Percentiles rank a stretch among this genome's conserved stretches.
These are phyloP conservation scores for Fonsecaea nubica DNA, from an alignment of 2,329 filamentous ascomycete species.

Conservation along the genomic window DNA sequence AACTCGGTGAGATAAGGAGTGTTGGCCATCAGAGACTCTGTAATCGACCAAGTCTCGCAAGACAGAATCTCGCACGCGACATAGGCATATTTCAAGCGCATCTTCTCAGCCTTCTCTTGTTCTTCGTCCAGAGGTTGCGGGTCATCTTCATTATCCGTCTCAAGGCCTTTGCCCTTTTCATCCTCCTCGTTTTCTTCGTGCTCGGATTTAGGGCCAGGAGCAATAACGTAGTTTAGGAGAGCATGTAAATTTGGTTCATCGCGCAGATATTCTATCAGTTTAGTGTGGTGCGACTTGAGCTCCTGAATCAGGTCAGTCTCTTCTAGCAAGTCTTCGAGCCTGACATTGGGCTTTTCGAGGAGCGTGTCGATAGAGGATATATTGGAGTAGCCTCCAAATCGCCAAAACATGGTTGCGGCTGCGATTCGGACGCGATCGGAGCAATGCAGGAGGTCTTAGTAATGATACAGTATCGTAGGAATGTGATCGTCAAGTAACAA, in stretches of 20 bases:
- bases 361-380: slow-evolving; percentile 95
- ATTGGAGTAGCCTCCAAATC: slow-evolving; percentile 98
- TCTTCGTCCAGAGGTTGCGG: slow-evolving; percentile 46
- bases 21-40: slow-evolving; percentile 88
- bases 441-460: slow-evolving; percentile 21
- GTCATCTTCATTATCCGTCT: slow-evolving; percentile 36
- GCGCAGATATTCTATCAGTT: slow-evolving; percentile 93
- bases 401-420: slow-evolving; percentile 89
- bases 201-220: slow-evolving; percentile 65
- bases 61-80: slow-evolving; percentile 91
- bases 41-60: slow-evolving; percentile 96
- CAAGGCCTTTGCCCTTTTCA: slow-evolving; percentile 42
- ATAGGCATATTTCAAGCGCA: slow-evolving; percentile 90
- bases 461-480: slow-evolving; percentile 27
- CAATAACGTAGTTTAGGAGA: slow-evolving; percentile 89
- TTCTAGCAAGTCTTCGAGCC: slow-evolving; percentile 92
- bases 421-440: slow-evolving; percentile 16
- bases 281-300: slow-evolving; percentile 96
- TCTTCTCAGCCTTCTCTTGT: slow-evolving; percentile 81
- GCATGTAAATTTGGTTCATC: slow-evolving; percentile 83
- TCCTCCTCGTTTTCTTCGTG: slow-evolving; percentile 59
- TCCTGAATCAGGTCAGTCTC: slow-evolving; percentile 97
- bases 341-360: slow-evolving; percentile 93
- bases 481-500: slow-evolving; percentile 20
- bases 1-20: slow-evolving; percentile 78